Conservation (phyloP, 768 basidiomycete genomes). For the Boletus patriciae region DNA sequence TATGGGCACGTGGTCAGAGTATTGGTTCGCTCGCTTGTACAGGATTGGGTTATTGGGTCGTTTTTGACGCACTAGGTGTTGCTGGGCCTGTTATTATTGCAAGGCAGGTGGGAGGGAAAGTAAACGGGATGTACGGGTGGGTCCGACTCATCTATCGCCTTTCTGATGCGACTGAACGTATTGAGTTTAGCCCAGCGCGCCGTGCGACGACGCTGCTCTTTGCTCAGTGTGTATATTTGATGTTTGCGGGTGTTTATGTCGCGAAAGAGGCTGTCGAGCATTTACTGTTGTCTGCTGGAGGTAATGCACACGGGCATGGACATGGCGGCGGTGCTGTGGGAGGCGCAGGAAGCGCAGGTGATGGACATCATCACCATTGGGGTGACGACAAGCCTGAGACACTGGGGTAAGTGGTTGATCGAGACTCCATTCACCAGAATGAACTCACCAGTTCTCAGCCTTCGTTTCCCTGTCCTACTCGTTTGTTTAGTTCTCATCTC, state of each 20-base stretch:
- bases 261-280: conserved; percentile 98
- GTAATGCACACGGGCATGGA: conserved; percentile 61
- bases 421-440: neutral
- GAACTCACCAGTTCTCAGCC: conserved; percentile 36
- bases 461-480: conserved; percentile 66
- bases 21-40: conserved; percentile 85
- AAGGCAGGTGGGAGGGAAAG: conserved; percentile 38
- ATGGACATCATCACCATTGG: conserved; percentile 66
- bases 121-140: conserved; percentile 58
- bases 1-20: conserved; percentile 92
- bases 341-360: conserved; percentile 21
- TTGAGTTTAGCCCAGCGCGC: conserved; percentile 53
- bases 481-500: conserved; percentile 56
- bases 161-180: neutral
- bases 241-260: conserved; percentile 93
- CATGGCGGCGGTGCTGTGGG: conserved; percentile 60
- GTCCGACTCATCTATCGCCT: conserved; percentile 36
- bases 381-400: conserved; percentile 49
- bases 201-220: conserved; percentile 75
- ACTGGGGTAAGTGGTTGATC: conserved; percentile 38
- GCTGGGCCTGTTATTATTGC: conserved; percentile 36
- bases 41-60: conserved; percentile 93
- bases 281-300: conserved; percentile 77
- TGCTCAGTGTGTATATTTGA: conserved; percentile 88
- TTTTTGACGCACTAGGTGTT: conserved; percentile 91